A percentile compares a stretch with the other conserved stretches of the same genome.
Evolutionary conservation across 2,329 filamentous ascomycete species (phyloP).

Genomic region (Gnomoniopsis smithogilvyi): DNA sequence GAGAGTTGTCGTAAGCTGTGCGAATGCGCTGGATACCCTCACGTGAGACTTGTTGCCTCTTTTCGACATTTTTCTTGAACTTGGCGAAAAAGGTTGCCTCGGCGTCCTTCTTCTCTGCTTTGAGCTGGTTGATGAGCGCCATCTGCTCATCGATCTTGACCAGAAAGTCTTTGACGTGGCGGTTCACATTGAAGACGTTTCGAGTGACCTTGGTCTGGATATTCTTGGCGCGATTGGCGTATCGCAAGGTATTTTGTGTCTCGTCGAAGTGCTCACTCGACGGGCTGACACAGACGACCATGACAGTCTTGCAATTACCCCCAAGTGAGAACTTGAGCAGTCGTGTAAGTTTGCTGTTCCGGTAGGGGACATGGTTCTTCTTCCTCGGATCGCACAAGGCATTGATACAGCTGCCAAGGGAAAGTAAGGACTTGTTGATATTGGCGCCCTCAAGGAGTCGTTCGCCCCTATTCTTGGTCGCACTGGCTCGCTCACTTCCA

Average conservation of each 20-base stretch:
- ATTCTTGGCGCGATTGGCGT: slow-evolving; percentile 97
- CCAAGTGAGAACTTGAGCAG: slow-evolving; percentile 95
- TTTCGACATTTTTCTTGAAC: slow-evolving; percentile 86
- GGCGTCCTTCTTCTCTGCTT: slow-evolving; percentile 86
- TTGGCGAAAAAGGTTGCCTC: slow-evolving; percentile 81
- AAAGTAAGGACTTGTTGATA: slow-evolving; percentile 97
- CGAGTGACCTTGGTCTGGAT: slow-evolving; percentile 99
- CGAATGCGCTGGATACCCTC: slow-evolving; percentile 81
- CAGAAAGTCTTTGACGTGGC: slow-evolving; percentile 97
- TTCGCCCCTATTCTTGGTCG: slow-evolving; percentile 94
- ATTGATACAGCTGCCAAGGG: slow-evolving; percentile 95
- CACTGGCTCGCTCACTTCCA: slow-evolving; percentile 91
- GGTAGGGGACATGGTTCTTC: slow-evolving; percentile 91
- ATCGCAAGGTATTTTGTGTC: slow-evolving; percentile 95
- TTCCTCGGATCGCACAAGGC: slow-evolving; percentile 91
- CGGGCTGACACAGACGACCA: slow-evolving; percentile 98
- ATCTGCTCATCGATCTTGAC: slow-evolving; percentile 99
- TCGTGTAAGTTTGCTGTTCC: slow-evolving; percentile 95
- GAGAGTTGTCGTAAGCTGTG: slow-evolving; percentile 77
- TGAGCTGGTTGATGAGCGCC: slow-evolving; percentile 92
- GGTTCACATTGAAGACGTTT: slow-evolving; percentile 98
- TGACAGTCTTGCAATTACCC: slow-evolving; percentile 97
- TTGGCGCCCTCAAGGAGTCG: slow-evolving; percentile 91
- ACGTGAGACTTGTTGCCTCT: slow-evolving; percentile 69
- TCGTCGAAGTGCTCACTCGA: slow-evolving; percentile 97